These are phyloP conservation scores for Magnaporthiopsis incrustans DNA, from an alignment of 2,329 filamentous ascomycete genomes.

Conservation along the genomic window DNA sequence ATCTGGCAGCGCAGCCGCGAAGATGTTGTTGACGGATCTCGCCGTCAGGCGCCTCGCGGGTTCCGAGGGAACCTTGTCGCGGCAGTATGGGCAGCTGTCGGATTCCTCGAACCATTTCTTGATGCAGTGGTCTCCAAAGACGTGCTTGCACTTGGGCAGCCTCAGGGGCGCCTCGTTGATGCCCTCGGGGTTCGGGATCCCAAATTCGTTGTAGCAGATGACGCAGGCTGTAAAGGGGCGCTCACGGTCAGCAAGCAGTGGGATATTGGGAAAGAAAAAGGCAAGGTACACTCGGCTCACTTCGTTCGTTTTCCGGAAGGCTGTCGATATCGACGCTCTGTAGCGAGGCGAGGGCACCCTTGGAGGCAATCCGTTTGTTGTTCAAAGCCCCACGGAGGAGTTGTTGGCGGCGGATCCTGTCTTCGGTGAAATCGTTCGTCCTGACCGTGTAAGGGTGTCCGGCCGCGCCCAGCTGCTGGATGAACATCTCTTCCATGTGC, in stretches of 20 bases:
- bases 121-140: constrained; percentile 58
- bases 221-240: constrained; percentile 38
- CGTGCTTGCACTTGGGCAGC: constrained; percentile 53
- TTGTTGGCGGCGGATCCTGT: constrained; percentile 32
- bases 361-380: constrained; percentile 40
- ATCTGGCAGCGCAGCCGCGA: not conserved
- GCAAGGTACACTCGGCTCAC: constrained; percentile 26
- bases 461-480: constrained; percentile 4
- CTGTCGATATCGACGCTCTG: constrained; percentile 36
- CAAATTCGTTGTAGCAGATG: constrained; percentile 59
- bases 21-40: constrained; percentile 14
- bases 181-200: constrained; percentile 48
- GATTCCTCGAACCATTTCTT: constrained; percentile 58
- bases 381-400: constrained; percentile 35
- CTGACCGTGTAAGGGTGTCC: constrained; percentile 1
- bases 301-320: constrained; percentile 37
- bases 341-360: constrained; percentile 35
- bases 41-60: constrained; percentile 15
- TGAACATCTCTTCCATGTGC: constrained; percentile 2
- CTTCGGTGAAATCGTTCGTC: constrained; percentile 18
- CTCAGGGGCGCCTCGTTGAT: constrained; percentile 47
- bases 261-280: not conserved
- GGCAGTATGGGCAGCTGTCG: constrained; percentile 56
- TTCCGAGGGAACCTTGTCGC: constrained; percentile 51
- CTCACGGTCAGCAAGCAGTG: constrained; percentile 3